A percentile compares a stretch with the other conserved stretches of the same genome.
phyloP scores from a whole-genome alignment of 192 early-diverging fungal species.

The Anaeromyces robustus region DNA sequence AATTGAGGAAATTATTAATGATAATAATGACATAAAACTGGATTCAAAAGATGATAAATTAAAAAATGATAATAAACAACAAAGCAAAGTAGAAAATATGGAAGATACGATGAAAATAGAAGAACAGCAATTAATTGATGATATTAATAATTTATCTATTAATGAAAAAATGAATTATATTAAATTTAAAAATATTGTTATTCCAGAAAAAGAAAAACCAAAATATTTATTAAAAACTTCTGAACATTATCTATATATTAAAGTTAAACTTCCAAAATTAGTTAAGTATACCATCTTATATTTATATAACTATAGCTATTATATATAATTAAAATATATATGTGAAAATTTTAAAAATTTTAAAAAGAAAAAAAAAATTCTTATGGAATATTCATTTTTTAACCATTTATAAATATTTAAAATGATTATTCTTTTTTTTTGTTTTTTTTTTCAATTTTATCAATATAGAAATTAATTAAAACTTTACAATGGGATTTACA shows the following conservation, averaged over 20 bases:
- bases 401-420: too few relatives aligned
- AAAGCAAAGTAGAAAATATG: neutral
- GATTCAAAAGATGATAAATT: neutral
- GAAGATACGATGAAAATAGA: neutral
- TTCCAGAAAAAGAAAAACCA: neutral
- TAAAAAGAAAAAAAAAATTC: too few relatives aligned
- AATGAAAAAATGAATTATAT: neutral
- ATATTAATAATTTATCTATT: neutral
- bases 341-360: too few relatives aligned
- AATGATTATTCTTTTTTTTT: too few relatives aligned
- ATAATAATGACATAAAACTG: neutral
- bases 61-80: neutral
- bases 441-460: too few relatives aligned
- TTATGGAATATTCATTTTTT: too few relatives aligned
- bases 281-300: neutral
- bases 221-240: neutral
- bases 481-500: neutral
- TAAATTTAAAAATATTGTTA: neutral
- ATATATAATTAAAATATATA: too few relatives aligned
- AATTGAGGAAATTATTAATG: neutral
- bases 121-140: neutral
- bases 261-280: neutral
- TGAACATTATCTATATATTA: neutral
- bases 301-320: too few relatives aligned
- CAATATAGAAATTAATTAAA: neutral